Conservation (phyloP, 495 filamentous ascomycete species). For the Saxispiralis lemnorum region DNA sequence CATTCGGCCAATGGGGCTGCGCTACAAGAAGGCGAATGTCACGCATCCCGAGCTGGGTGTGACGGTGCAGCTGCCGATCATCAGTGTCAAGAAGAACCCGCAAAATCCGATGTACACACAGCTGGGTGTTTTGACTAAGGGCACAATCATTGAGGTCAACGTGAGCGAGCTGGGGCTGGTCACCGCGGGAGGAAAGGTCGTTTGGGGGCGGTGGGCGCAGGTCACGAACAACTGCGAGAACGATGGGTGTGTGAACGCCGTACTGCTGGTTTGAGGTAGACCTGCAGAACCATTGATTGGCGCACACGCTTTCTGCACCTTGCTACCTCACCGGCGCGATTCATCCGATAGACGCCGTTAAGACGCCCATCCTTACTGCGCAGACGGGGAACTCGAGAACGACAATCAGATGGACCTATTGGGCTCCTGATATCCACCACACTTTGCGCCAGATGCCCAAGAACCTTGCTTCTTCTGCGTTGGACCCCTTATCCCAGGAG, state of each 20-base stretch:
- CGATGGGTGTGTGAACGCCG: conserved; percentile 60
- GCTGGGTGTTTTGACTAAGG: conserved; percentile 82
- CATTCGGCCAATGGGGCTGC: conserved; percentile 53
- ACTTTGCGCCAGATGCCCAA: too few relatives aligned
- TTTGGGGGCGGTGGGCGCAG: conserved; percentile 79
- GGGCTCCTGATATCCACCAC: too few relatives aligned
- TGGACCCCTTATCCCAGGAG: too few relatives aligned
- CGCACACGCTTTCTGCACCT: too few relatives aligned
- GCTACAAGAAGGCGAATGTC: conserved; percentile 91
- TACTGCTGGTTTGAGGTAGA: conserved; percentile 15
- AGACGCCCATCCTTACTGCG: too few relatives aligned
- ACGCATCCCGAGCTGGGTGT: conserved; percentile 74
- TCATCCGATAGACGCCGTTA: too few relatives aligned
- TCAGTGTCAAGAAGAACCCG: conserved; percentile 96
- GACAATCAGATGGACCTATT: too few relatives aligned
- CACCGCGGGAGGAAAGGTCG: conserved; percentile 81
- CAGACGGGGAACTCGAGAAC: too few relatives aligned
- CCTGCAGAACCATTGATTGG: too few relatives aligned
- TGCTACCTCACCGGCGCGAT: too few relatives aligned
- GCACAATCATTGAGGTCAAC: conserved; percentile 91
- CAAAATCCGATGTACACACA: conserved; percentile 90
- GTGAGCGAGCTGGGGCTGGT: conserved; percentile 85
- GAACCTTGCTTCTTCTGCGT: too few relatives aligned
- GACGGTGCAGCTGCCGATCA: conserved; percentile 82
- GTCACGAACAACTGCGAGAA: conserved; percentile 61